Evolutionary conservation across 1,284 basidiomycete genomes (phyloP).

Genomic region (Amylostereum areolatum): DNA sequence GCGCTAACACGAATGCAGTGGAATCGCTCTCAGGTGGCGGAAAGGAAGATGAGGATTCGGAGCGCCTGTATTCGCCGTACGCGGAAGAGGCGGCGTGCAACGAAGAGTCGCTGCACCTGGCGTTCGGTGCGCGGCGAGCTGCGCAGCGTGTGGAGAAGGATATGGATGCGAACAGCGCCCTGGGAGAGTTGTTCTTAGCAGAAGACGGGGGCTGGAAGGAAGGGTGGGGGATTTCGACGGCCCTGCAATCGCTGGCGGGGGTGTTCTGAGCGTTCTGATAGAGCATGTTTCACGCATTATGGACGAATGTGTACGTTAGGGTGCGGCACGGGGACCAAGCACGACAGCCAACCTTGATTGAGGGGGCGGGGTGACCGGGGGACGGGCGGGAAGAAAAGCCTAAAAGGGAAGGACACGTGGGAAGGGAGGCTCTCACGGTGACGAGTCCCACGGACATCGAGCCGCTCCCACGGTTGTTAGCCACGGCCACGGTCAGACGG

Average conservation of each 20-base stretch:
- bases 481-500: too few relatives aligned
- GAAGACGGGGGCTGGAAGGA: conserved; percentile 5
- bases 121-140: conserved; percentile 24
- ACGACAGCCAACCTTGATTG: too few relatives aligned
- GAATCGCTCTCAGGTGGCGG: conserved; percentile 16
- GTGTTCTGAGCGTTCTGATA: conserved; percentile 1
- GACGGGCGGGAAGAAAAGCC: too few relatives aligned
- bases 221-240: not conserved
- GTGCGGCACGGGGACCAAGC: too few relatives aligned
- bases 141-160: conserved; percentile 12
- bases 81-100: conserved; percentile 33
- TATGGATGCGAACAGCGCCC: conserved; percentile 1
- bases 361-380: too few relatives aligned
- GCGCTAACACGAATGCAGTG: conserved; percentile 7
- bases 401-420: too few relatives aligned
- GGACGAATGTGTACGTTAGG: too few relatives aligned
- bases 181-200: conserved; percentile 12
- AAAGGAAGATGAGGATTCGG: conserved; percentile 18
- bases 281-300: too few relatives aligned
- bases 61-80: conserved; percentile 34
- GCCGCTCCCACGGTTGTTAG: too few relatives aligned
- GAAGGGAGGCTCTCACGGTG: too few relatives aligned
- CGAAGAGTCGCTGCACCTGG: conserved; percentile 36
- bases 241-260: conserved; percentile 1
- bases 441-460: too few relatives aligned